Evolutionary conservation across 1,284 basidiomycete species (phyloP).

Genomic region (Fomitopsis betulina): DNA sequence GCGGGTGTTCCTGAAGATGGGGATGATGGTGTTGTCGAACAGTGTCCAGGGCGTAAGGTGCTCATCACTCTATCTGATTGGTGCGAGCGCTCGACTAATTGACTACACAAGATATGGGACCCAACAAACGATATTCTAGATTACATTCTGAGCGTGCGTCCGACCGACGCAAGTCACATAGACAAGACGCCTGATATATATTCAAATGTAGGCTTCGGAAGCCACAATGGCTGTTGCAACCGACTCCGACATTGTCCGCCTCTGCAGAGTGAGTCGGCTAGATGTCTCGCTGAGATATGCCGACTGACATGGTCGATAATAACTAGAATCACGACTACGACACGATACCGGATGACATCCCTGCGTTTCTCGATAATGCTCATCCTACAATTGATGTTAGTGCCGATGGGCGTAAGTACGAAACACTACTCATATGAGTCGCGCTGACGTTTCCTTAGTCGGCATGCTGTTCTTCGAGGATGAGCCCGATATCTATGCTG

Average conservation of each 20-base stretch:
- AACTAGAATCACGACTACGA: constrained; percentile 9
- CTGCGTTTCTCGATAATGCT: constrained; percentile 9
- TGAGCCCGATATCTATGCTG: background rate
- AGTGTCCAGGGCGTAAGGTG: background rate
- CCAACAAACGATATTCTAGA: constrained; percentile 15
- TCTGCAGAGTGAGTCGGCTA: constrained; percentile 7
- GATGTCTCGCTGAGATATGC: background rate
- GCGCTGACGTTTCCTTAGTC: constrained; percentile 5
- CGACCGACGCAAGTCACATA: background rate
- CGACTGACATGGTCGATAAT: background rate
- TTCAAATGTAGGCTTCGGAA: background rate
- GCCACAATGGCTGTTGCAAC: constrained; percentile 12
- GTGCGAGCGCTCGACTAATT: background rate
- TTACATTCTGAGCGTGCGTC: constrained; percentile 17
- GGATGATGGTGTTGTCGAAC: background rate
- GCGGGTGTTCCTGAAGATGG: background rate
- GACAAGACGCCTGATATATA: background rate
- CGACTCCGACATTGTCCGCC: constrained; percentile 9
- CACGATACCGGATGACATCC: constrained; percentile 14
- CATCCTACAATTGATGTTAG: constrained; percentile 16
- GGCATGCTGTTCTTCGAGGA: constrained; percentile 11
- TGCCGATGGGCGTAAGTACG: constrained; percentile 15
- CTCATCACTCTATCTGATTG: background rate
- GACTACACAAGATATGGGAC: constrained; percentile 10
- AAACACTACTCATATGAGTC: background rate